Evolutionary conservation across 257 asterid genomes (phyloP).

Genomic region (Schizonepeta tenuifolia): DNA sequence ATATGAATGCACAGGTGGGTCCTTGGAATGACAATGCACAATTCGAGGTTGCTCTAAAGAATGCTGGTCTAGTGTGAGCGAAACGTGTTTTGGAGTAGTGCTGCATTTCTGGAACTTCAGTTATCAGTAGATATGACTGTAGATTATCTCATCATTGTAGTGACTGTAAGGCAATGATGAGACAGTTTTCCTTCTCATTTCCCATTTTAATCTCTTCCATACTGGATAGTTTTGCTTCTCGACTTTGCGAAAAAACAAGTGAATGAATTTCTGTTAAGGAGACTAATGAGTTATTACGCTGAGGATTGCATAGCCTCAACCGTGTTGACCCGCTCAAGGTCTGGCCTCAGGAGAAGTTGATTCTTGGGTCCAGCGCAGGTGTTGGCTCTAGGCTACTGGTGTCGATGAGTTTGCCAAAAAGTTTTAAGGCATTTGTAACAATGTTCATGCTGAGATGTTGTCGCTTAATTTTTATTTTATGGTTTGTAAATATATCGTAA

Average conservation of each 20-base stretch:
- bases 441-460: neutral
- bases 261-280: neutral
- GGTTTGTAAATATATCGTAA: neutral
- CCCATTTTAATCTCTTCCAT: neutral
- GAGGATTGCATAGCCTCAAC: neutral
- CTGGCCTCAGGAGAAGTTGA: too few relatives aligned
- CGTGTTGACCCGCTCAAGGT: neutral
- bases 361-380: too few relatives aligned
- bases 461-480: neutral
- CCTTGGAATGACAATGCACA: constrained; percentile 55
- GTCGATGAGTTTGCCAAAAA: too few relatives aligned
- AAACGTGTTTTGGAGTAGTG: too few relatives aligned
- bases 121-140: constrained; percentile 11
- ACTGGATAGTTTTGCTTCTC: neutral
- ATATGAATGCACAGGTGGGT: constrained; percentile 54
- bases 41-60: constrained; percentile 59
- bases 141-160: constrained; percentile 11
- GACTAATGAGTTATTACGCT: too few relatives aligned
- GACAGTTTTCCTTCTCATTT: neutral
- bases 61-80: constrained; percentile 59
- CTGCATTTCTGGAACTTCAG: too few relatives aligned
- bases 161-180: neutral
- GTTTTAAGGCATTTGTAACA: too few relatives aligned
- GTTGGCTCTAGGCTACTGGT: too few relatives aligned
- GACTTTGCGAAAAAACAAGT: neutral